Evolutionary conservation across 768 basidiomycete genomes (phyloP), one percentile per base, ranked within the genome.

Genomic region (Crucibulum laeve): DNA sequence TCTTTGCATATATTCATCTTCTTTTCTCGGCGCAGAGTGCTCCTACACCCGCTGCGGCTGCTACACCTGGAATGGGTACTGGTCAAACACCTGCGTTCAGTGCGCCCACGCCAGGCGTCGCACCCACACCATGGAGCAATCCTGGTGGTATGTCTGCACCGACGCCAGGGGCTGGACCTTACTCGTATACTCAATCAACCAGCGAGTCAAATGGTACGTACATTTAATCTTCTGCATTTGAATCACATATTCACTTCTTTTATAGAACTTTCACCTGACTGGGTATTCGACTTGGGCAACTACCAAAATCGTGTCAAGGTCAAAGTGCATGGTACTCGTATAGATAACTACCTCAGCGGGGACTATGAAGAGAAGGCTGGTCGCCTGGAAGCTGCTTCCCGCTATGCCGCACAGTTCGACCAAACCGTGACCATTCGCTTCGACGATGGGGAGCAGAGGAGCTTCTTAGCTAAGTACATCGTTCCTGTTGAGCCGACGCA

Each of bases 31-130:
- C n/a, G n/a, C n/a, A 73, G 69, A 67, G 72, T 38, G 76, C 77
- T 4, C 76, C 78, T 4, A 80, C 79, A 14, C 79, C 79, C 14
- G 72, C 68, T 38, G 68, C 70, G 23, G 70, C 65, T 24, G 59
- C 67, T 18, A 75, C 76, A 2, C 73, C 74, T 38, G 67, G 60
- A 19, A 57, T 60, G 38, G 55, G 54, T 19, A 43, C 55, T 26
- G 64, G 64, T 3, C 60, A 60, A 14, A 71, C 69, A 13, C 70
- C 69, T 14, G 55, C 62, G 38, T 57, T 48, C 50, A 59, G 51
- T 40, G 53, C 57, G 15, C 59, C 60, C 23, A 74, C 70, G 5
- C 72, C 73, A 25, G 65, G 62, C 50, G 56, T 48, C 2, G 47
- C 51, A n/a, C 43, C 24, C 14, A 35, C 34, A 11, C 33, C 38